Base-by-base conservation (phyloP, 1,284 basidiomycete genomes). In the Apiotrichum akiyoshidainum region DNA sequence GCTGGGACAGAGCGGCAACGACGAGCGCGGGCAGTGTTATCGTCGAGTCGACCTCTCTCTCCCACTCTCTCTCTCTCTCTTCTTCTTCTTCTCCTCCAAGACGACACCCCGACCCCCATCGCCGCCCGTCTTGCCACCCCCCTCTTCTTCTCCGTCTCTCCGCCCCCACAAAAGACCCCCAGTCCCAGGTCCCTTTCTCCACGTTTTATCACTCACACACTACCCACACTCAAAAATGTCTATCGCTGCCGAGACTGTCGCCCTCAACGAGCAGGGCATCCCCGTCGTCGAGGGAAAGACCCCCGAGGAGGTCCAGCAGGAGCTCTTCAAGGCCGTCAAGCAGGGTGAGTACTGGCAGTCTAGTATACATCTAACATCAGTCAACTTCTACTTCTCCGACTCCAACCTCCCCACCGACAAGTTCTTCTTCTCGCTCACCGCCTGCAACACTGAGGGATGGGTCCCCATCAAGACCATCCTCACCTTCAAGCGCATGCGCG, bases 311-410 rank as follows among this genome's bases (percentile, higher is more conserved):
- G 68, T 72, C 54, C 52, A 69, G 55, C 59, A 63, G n/a, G 57
- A 67, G 14, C 58, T 73, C 39, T 58, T 50, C 31, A 66, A 68
- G 56, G 65, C 66, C 17, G 66, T 73, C 45, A 74, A 72, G 65
- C 75, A 75, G 65, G 59, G 74, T 75, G 46, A 60, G 73, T 70
- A 11, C 37, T 12, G 21, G 11, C 41, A 19, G 19, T 8, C 17
- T 35, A 7, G 35, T 19, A 33, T 9, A 31, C 14, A 31, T 13
- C 11, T 14, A 22, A 42, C n/a, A 11, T 34, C 63, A 96, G 94
- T 97, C 71, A 91, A 95, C 77, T 99, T 98, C 79, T 99, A 99
- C 83, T 94, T 99, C 79, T 89, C 89, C 53, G 92, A 96, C 79
- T 86, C 92, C 35, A 99, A 99, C 80, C 84, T 99, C 51, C 95